A percentile compares a stretch with the other conserved stretches of the same genome.
These are phyloP conservation scores for Pleodorina starrii DNA, from an alignment of 139 green algal species.

Conservation along the genomic window DNA sequence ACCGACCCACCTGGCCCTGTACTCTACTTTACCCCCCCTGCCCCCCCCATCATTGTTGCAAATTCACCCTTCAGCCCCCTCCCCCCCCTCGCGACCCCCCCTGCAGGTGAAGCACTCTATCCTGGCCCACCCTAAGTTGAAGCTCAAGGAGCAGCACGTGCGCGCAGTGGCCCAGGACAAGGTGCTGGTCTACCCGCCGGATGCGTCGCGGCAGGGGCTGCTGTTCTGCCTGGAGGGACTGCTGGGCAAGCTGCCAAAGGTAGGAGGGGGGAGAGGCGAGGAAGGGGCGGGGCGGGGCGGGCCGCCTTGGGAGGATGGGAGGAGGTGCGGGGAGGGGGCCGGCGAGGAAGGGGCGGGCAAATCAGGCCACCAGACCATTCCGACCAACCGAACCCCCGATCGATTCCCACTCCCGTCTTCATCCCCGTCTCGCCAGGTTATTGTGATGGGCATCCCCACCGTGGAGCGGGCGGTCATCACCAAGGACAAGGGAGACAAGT, in stretches of 20 bases:
- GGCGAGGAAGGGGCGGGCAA: too few species aligned
- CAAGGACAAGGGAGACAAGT: slow-evolving; percentile 72
- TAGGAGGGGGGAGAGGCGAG: too few species aligned
- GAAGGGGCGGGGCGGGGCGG: too few species aligned
- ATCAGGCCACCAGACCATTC: too few species aligned
- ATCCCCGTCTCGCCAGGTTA: slow-evolving; percentile 67
- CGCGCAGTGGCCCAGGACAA: slow-evolving; percentile 62
- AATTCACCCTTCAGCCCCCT: background rate
- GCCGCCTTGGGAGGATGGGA: too few species aligned
- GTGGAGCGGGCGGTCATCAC: slow-evolving; percentile 95
- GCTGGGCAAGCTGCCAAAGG: slow-evolving; percentile 53
- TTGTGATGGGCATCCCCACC: slow-evolving; percentile 91
- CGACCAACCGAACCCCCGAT: too few species aligned
- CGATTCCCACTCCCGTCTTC: background rate
- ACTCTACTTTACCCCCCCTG: too few species aligned
- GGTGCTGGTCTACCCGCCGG: slow-evolving; percentile 58
- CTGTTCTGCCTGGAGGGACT: slow-evolving; percentile 68
- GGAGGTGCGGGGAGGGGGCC: background rate
- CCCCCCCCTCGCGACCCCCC: background rate
- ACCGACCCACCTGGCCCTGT: too few species aligned
- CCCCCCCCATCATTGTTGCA: too few species aligned
- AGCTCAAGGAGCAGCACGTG: slow-evolving; percentile 83
- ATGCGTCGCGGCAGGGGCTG: slow-evolving; percentile 51
- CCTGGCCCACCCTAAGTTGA: slow-evolving; percentile 74
- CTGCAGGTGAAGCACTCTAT: slow-evolving; percentile 64